Base-by-base conservation (phyloP, 2,329 filamentous ascomycete species). In the Capronia coronata region DNA sequence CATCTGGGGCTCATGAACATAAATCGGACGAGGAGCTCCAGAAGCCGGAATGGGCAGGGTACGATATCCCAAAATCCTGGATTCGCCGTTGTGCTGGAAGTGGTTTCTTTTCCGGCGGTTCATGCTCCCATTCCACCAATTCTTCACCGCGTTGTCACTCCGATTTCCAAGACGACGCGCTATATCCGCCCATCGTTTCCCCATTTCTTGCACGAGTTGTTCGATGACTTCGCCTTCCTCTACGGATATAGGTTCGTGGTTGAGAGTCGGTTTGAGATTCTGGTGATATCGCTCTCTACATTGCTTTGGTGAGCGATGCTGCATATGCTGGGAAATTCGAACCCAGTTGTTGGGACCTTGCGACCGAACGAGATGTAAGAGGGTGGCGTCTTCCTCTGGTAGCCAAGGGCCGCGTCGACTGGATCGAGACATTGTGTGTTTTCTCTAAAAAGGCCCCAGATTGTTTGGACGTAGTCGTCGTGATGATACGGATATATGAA, bases 51-150 rank as follows among this genome's bases (percentile, higher is more conserved):
- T 52, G 10, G 58, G 57, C 39, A 56, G 52, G 13, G 48, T 43
- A 13, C 58, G 52, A 43, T 55, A 55, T 39, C 56, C 57, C 21
- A 58, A 46, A 13, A 34, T 18, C 39, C 51, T 58, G 3, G 49
- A 32, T 22, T 25, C 40, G 19, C 39, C 22, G 22, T 39, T 34
- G 2, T 47, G 46, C 10, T 54, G 55, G 11, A 48, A 40, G 18
- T 48, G 46, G 42, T 32, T 56, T 48, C 59, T 58, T 48, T 55
- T 59, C 32, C 58, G 48, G 32, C 89, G 81, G 71, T 95, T 95
- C 77, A 90, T 86, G 65, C 84, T 87, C 43, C 90, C 89, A 65
- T 95, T 95, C 87, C 87, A 95, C 88, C 89, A 96, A 68, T 96
- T 96, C 79, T 96, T 96, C 56, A 96, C 87, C 22, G 87, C 86